Conservation (phyloP, 805 yeast species). For the Zygosaccharomyces bisporus region DNA sequence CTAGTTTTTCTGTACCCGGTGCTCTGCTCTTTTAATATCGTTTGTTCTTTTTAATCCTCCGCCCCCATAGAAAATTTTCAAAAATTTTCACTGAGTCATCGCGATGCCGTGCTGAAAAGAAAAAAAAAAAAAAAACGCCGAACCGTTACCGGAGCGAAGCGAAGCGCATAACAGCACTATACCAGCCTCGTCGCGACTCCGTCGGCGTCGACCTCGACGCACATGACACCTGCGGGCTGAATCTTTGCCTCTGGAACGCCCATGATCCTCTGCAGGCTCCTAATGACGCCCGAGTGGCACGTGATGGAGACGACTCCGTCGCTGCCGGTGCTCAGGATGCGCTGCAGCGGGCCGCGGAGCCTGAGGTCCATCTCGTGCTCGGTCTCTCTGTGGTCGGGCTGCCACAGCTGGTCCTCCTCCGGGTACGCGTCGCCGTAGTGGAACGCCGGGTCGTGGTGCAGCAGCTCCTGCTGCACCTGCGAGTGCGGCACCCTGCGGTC, state of each 20-base stretch:
- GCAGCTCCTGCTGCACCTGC: conserved; percentile 19
- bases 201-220: neutral
- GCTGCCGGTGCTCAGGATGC: neutral
- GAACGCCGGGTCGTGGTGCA: conserved; percentile 24
- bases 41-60: too few species aligned
- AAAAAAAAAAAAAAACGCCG: neutral
- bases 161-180: neutral
- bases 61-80: conserved; percentile 8
- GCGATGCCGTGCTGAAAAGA: conserved; percentile 10
- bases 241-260: conserved; percentile 1
- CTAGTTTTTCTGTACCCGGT: too few species aligned
- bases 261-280: conserved; percentile 30
- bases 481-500: conserved; percentile 46
- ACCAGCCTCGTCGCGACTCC: neutral
- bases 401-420: conserved; percentile 49
- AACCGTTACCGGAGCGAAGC: conserved; percentile 12
- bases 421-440: conserved; percentile 45
- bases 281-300: conserved; percentile 60
- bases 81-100: conserved; percentile 6
- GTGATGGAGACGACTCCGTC: conserved; percentile 45
- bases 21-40: too few species aligned
- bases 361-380: conserved; percentile 43
- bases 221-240: conserved; percentile 6
- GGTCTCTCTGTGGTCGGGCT: conserved; percentile 46
- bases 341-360: neutral